Base-by-base conservation (phyloP, 805 yeast genomes). In the Barnettozyma populi region DNA sequence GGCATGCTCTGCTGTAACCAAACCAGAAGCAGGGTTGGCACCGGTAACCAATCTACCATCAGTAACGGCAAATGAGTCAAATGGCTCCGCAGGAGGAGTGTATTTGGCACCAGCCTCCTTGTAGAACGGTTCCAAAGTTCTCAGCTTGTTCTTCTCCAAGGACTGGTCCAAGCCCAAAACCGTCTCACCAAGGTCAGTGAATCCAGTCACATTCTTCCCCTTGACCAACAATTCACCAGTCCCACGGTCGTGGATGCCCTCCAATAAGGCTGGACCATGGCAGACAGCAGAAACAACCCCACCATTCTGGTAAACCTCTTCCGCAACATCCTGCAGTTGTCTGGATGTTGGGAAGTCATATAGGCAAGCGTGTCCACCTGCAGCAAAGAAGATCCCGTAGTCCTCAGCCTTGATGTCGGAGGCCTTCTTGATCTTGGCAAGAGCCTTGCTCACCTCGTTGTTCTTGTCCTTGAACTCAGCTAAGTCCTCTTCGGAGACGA, bases 1-100 rank as follows among this genome's bases (percentile, higher is more conserved):
- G 23, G 72, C 69, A 49, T 66, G 68, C 45, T 60, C 61, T 35
- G 84, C 84, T 38, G 80, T 73, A 6, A 72, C 68, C 11, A 57
- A 48, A 11, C 83, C 82, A 40, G 79, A 72, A 18, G 76, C 78
- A 20, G 87, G 87, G 66, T 82, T 82, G 21, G 74, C 77, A 41
- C 88, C 88, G n/a, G 85, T 75, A 36, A 82, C 78, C 37, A 82
- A 45, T 56, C 75, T 75, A 24, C 82, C 84, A 57, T 82, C 87
- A 24, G 66, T 65, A 38, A 79, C 68, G 16, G 75, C 60, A 55
- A 66, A 78, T 38, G 71, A 76, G 36, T 62, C 82, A 70, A 75
- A 79, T 34, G 82, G 79, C 14, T 71, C 74, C 7, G 64, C 54
- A 41, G 86, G 84, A 20, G 68, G 61, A 35, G 65, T 64, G 57